phyloP scores from a whole-genome alignment of 2,329 filamentous ascomycete species.

The Simplicillium aogashimaense region DNA sequence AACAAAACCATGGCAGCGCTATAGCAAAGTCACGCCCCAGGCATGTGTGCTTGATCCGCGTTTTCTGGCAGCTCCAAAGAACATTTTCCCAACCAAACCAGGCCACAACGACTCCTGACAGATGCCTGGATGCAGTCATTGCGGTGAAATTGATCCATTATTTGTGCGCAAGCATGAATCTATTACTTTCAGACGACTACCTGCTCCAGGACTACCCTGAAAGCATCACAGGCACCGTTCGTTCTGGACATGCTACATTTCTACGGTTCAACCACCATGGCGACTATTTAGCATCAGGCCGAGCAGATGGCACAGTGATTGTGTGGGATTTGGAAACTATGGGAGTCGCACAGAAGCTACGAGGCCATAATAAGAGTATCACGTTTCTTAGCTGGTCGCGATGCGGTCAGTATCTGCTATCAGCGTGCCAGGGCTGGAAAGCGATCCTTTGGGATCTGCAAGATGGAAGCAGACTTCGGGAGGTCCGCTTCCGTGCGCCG shows the following conservation, averaged over 20 bases:
- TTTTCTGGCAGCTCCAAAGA: too few species aligned
- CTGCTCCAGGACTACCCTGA: constrained; percentile 79
- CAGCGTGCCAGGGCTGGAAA: constrained; percentile 92
- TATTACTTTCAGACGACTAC: constrained; percentile 52
- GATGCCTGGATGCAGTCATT: neutral
- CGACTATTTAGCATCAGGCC: constrained; percentile 88
- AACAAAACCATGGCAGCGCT: neutral
- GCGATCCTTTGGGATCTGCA: constrained; percentile 89
- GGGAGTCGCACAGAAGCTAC: constrained; percentile 87
- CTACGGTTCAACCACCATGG: constrained; percentile 87
- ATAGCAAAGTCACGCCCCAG: neutral
- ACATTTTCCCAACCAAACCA: too few species aligned
- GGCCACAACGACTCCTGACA: too few species aligned
- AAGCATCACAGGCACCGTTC: constrained; percentile 76
- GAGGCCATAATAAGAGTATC: constrained; percentile 87
- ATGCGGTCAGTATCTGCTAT: constrained; percentile 83
- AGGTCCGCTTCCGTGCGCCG: constrained; percentile 83
- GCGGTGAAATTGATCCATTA: neutral
- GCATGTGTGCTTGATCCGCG: neutral
- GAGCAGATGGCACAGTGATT: constrained; percentile 88
- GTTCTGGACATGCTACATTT: constrained; percentile 56
- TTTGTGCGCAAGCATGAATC: constrained; percentile 35
- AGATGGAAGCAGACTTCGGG: constrained; percentile 60
- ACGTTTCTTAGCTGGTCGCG: constrained; percentile 93
- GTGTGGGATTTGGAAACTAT: constrained; percentile 98